Base-by-base conservation (phyloP, 106 monocot species). In the Ottelia alismoides region DNA sequence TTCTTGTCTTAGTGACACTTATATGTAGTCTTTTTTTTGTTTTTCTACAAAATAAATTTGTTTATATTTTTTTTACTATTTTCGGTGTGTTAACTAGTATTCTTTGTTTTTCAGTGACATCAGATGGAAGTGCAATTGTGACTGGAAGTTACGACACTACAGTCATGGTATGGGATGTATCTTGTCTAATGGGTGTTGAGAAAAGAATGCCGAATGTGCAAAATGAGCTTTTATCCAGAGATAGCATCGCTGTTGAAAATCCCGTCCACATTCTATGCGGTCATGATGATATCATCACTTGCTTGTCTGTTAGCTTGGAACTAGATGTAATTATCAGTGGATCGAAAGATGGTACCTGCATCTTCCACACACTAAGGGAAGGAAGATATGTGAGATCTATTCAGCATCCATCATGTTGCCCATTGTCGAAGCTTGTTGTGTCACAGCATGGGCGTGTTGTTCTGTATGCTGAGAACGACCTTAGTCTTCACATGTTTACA, bases 81-180 rank as follows among this genome's bases (percentile, higher is more conserved):
- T n/a, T n/a, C n/a, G n/a, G n/a, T n/a, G n/a, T n/a, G n/a, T n/a
- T n/a, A n/a, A n/a, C n/a, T n/a, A n/a, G n/a, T n/a, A n/a, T n/a
- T n/a, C n/a, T n/a, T n/a, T n/a, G n/a, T n/a, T 53, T 21, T 80
- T 47, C 74, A 98, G 96, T 90, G 45, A 74, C 85, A 61, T 76
- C 85, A 61, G 96, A 98, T 70, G 96, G 88, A 63, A 72, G 84
- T 63, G 69, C 85, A 20, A 52, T 98, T 58, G 96, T 82, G 12
- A 98, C 96, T 18, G 96, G 96, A 77, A 98, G 96, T 65, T 82
- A 77, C 59, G 96, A 98, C 69, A 98, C 96, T 21, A 90, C 96
- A 12, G 82, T 98, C 47, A 98, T 98, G 96, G 55, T 98, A 35
- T 98, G 96, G 96, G 74, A 82, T 62, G 65, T 78, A 65, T 76